Percentiles rank a stretch among this genome's conserved stretches.
Evolutionary conservation across 306 rosid species (phyloP).

Genomic region (Quercus dentata): DNA sequence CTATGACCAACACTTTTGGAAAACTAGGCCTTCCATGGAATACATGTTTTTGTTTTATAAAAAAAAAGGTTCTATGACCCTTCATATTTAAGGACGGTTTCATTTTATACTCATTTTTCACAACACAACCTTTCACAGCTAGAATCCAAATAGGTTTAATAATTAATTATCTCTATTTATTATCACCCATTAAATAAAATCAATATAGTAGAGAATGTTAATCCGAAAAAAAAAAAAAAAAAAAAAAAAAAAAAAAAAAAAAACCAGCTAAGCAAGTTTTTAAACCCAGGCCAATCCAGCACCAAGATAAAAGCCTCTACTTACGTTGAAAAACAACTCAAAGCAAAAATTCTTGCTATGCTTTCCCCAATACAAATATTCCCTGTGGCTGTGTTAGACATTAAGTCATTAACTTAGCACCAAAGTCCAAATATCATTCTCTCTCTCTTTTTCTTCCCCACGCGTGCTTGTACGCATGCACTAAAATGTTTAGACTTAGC

Average conservation of each 20-base stretch:
- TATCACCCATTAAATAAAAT: background rate
- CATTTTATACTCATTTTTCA: no score
- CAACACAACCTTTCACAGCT: no score
- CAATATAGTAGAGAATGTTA: background rate
- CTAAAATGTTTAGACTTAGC: constrained; percentile 30
- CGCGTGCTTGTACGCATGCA: constrained; percentile 48
- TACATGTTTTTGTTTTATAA: no score
- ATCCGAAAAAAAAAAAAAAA: background rate
- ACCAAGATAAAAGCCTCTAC: background rate
- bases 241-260: background rate
- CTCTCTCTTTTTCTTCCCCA: constrained; percentile 24
- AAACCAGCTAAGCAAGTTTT: background rate
- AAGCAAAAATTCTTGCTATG: background rate
- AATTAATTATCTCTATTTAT: no score
- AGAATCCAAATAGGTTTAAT: no score
- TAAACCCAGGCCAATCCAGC: background rate
- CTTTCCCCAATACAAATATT: constrained; percentile 17
- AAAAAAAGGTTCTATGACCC: no score
- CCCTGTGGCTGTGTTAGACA: background rate
- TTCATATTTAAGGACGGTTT: no score
- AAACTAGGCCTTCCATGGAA: no score
- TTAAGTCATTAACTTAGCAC: constrained; percentile 5
- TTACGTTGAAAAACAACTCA: background rate
- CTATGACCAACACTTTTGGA: no score
- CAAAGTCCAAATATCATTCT: background rate